Evolutionary conservation across 495 filamentous ascomycete genomes (phyloP).

Genomic region (Jackrogersella multiformis): DNA sequence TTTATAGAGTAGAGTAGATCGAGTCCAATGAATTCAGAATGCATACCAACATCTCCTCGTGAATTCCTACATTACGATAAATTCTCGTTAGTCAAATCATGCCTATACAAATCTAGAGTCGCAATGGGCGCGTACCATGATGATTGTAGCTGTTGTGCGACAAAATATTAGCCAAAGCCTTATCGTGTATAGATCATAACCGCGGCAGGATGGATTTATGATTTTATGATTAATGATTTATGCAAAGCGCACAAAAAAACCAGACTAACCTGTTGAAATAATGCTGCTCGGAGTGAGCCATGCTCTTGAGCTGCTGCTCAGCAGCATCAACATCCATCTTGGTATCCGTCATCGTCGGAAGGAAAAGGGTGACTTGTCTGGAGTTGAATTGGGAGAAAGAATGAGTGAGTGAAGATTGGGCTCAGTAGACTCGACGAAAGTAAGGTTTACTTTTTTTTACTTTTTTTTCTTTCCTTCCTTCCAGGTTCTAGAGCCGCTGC

Average conservation of each 20-base stretch:
- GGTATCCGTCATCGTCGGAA: conserved; percentile 49
- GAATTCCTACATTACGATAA: conserved; percentile 71
- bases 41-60: conserved; percentile 98
- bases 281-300: conserved; percentile 90
- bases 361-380: neutral
- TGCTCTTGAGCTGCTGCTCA: conserved; percentile 64
- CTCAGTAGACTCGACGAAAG: neutral
- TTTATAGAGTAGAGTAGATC: conserved; percentile 17
- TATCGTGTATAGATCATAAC: conserved; percentile 22
- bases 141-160: conserved; percentile 80
- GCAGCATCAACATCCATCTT: conserved; percentile 59
- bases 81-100: conserved; percentile 45
- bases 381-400: conserved; percentile 16
- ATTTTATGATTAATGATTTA: conserved; percentile 10
- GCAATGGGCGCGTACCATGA: conserved; percentile 72
- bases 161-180: conserved; percentile 46
- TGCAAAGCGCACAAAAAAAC: conserved; percentile 22
- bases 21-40: conserved; percentile 10
- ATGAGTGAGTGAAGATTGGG: conserved; percentile 27
- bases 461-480: conserved; percentile 17
- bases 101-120: neutral
- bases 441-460: conserved; percentile 32
- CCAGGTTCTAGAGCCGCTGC: conserved; percentile 26
- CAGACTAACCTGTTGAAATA: conserved; percentile 90
- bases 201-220: no score